Evolutionary conservation across 495 filamentous ascomycete genomes (phyloP), one percentile per base, ranked within the genome.

Genomic region (Aspergillus kassunensis): DNA sequence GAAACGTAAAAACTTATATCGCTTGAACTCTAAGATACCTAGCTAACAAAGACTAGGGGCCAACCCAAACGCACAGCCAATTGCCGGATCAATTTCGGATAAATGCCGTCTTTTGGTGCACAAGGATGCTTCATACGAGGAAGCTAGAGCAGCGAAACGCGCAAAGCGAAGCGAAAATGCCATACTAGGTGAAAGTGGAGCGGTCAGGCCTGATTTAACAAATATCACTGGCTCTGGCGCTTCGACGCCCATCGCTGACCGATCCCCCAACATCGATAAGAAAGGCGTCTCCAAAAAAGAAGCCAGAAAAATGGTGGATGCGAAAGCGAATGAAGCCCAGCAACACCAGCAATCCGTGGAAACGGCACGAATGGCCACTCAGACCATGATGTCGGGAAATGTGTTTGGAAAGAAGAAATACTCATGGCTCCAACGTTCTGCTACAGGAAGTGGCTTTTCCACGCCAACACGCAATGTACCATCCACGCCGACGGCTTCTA

Each of bases 251-350:
- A 62, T 77, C 18, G 67, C 59, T 4, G 75, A 78, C 11, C 56
- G 64, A 27, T 68, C 75, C 2, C 69, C 78, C 12, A 72, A 68
- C 18, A 46, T 76, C 10, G 80, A 81, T 45, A 77, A 75, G 45
- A 85, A 83, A 56, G 78, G 80, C 18, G 65, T 81, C 24, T 71
- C 70, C 20, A 81, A 80, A 53, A 79, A 80, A 47, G 75, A 78
- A 53, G 66, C 73, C 20, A 76, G 63, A 56, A 83, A 81, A 54
- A 56, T 74, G 42, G 63, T 70, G 18, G 76, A 80, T 36, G 65
- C 72, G 12, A 75, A 74, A 44, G 69, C 69, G 33, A 78, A 61
- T 43, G 79, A 80, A 52, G 74, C 71, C 3, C 69, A 73, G 39
- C 76, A 79, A 43, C 77, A 79, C 49, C 69, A 75, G 31, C 71